Base-by-base conservation (phyloP, 768 basidiomycete species). In the Panaeolus cyanescens region DNA sequence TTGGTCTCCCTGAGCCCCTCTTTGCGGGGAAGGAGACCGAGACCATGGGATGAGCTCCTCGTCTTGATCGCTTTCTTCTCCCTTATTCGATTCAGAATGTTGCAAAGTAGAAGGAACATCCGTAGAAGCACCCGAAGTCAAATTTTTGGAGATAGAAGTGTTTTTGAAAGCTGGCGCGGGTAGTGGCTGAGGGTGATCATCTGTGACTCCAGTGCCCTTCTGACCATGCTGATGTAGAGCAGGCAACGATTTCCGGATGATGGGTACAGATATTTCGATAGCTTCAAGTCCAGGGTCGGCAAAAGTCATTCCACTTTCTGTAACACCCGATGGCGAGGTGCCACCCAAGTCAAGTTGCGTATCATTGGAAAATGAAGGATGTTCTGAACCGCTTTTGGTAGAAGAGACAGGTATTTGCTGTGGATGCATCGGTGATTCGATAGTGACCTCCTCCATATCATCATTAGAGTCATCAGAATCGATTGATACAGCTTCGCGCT, bases 361-460 rank as follows among this genome's bases (percentile, higher is more conserved):
- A 17, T 15, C 8, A 22, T 22, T 7, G 17, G 42, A 19, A 15
- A 57, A 28, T 31, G 54, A 50, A 56, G 55, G 20, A 31, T 36
- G 20, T 17, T 56, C 45, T 45, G 50, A 19, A 20, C 15, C 19
- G 28, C 9, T 15, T 32, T 28, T 37, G 20, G 56, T 19, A 56
- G 31, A 10, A 34, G 12, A 6, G n/a, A n/a, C n/a, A n/a, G 17
- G 17, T 34, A 31, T 15, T 7, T 15, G 13, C 56, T 17, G 20
- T 33, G 36, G 32, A 8, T 22, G 13, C 17, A 12, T 60, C 59
- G 22, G 12, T 22, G 13, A 17, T 10, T 60, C 59, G 22, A 62
- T 55, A 6, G 45, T 57, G 3, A 78, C 69, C 62, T 81, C 81
- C 61, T 80, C 79, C 75, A 80, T 79, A 28, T 79, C 80, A 0